Evolutionary conservation across 192 early-diverging fungal species (phyloP).

Genomic region (Chytriomyces confervae): DNA sequence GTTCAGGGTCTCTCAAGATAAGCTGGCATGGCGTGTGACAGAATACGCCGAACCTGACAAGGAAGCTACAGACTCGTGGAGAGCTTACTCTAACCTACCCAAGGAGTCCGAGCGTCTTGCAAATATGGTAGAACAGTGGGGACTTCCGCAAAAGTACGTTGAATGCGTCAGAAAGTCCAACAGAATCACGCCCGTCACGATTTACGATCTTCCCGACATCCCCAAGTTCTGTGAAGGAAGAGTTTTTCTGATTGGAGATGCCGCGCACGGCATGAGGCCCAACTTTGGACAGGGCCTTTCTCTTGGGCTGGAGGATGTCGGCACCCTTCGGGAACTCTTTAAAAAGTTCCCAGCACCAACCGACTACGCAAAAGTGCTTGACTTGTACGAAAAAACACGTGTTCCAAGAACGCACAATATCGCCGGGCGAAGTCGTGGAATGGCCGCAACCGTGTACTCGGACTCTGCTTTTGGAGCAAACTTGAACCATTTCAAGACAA

Average conservation of each 20-base stretch:
- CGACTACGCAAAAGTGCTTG: neutral
- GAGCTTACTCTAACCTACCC: slow-evolving; percentile 17
- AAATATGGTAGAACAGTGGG: slow-evolving; percentile 15
- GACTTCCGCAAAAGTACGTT: neutral
- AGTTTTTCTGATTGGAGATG: slow-evolving; percentile 24
- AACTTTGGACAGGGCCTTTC: slow-evolving; percentile 35
- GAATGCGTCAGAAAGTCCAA: neutral
- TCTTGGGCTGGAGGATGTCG: slow-evolving; percentile 38
- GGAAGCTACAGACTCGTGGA: neutral
- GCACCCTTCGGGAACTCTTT: slow-evolving; percentile 28
- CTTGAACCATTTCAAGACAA: slow-evolving; percentile 1
- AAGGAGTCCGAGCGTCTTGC: slow-evolving; percentile 17
- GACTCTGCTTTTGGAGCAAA: neutral
- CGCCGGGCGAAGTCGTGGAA: neutral
- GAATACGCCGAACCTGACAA: neutral
- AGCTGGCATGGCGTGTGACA: neutral
- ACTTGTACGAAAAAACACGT: slow-evolving; percentile 15
- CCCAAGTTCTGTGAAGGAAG: slow-evolving; percentile 15
- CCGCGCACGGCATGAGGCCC: slow-evolving; percentile 42
- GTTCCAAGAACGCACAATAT: neutral
- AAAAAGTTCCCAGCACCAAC: neutral
- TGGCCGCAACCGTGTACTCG: neutral
- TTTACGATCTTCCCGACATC: slow-evolving; percentile 18
- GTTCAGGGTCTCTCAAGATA: slow-evolving; percentile 3
- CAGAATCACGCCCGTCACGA: slow-evolving; percentile 6